Conservation (phyloP, 176 grass and related monocot species). For the Panicum miliaceum region DNA sequence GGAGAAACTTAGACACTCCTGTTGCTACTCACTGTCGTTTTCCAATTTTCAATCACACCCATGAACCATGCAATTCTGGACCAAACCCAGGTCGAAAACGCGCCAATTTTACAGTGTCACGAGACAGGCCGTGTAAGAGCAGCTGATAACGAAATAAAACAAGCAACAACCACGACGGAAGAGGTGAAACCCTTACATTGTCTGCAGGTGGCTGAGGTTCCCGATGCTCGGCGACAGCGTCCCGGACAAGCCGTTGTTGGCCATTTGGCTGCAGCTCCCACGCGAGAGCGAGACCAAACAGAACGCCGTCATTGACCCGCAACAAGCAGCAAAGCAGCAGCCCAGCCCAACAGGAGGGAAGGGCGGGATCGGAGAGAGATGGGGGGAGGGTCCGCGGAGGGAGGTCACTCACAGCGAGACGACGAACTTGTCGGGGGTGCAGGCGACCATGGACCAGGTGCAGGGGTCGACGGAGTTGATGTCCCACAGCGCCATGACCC, state of each 20-base stretch:
- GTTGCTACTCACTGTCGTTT: not conserved
- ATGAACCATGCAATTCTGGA: not conserved
- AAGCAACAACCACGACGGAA: not conserved
- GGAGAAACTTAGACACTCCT: not conserved
- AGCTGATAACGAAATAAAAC: not conserved
- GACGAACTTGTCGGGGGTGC: constrained; percentile 86
- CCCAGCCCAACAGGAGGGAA: not conserved
- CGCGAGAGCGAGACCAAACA: not conserved
- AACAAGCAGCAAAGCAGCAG: not conserved
- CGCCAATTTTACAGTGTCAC: not conserved
- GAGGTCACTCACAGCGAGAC: constrained; percentile 64
- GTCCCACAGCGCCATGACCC: constrained; percentile 79
- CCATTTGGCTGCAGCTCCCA: constrained; percentile 87
- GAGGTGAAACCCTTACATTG: constrained; percentile 61
- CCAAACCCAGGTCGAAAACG: not conserved
- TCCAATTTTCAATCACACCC: not conserved
- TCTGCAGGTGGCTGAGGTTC: constrained; percentile 89
- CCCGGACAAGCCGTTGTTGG: constrained; percentile 74
- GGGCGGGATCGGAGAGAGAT: not conserved
- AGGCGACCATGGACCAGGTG: constrained; percentile 97
- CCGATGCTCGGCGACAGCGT: constrained; percentile 79
- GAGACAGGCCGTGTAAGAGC: not conserved
- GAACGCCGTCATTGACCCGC: not conserved
- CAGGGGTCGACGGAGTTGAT: constrained; percentile 98
- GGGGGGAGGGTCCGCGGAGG: not conserved